phyloP scores from a whole-genome alignment of 371 early-diverging fungal species.

The Apophysomyces trapeziformis region DNA sequence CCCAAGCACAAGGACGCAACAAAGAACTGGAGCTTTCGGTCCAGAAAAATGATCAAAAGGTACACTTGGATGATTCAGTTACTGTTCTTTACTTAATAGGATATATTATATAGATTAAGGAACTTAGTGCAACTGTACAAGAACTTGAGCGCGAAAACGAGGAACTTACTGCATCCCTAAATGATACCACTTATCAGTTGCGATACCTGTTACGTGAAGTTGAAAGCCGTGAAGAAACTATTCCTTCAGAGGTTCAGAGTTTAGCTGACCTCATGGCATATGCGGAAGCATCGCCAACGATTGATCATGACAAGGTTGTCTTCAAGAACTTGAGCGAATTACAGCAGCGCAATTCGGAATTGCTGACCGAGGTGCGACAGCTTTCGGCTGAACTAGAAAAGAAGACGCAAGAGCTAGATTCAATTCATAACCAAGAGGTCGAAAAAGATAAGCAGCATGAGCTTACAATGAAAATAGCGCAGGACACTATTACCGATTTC shows the following conservation, averaged over 20 bases:
- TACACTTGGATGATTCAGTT: neutral
- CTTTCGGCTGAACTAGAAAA: conserved; percentile 16
- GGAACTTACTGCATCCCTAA: conserved; percentile 15
- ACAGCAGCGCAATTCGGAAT: conserved; percentile 23
- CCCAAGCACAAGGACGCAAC: neutral
- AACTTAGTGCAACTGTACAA: conserved; percentile 6
- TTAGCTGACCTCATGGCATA: conserved; percentile 16
- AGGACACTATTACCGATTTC: conserved; percentile 3
- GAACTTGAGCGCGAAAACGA: conserved; percentile 13
- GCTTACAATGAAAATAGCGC: conserved; percentile 2
- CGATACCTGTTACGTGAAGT: conserved; percentile 30
- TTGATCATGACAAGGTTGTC: conserved; percentile 24
- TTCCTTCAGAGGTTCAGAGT: conserved; percentile 19
- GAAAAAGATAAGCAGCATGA: neutral
- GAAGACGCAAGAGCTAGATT: conserved; percentile 3
- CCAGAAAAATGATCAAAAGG: neutral
- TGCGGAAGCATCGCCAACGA: conserved; percentile 10
- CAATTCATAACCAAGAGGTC: neutral
- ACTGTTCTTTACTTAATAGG: neutral
- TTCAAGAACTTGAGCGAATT: conserved; percentile 27
- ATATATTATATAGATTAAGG: neutral
- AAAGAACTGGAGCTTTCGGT: neutral
- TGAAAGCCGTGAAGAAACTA: conserved; percentile 14
- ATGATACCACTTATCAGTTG: conserved; percentile 29
- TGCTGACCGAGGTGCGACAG: conserved; percentile 17